phyloP scores from a whole-genome alignment of 2,329 filamentous ascomycete species.

The Meredithiella fracta region DNA sequence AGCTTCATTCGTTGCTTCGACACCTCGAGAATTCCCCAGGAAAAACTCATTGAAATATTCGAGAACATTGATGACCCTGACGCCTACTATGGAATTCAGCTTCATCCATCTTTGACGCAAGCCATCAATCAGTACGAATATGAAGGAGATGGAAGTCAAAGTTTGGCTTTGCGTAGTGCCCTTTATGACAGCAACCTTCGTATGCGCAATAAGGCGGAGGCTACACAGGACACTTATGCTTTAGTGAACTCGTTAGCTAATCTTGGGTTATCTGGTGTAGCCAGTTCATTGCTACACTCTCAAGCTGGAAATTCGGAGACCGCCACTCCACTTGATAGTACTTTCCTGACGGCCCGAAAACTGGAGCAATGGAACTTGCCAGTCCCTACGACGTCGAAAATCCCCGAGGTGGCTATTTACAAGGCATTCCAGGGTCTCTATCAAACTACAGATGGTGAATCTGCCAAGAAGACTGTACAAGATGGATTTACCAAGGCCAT shows the following conservation, averaged over 20 bases:
- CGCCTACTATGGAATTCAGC: slow-evolving; percentile 80
- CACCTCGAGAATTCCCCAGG: slow-evolving; percentile 20
- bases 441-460: slow-evolving; percentile 39
- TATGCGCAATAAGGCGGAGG: slow-evolving; percentile 32
- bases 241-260: slow-evolving; percentile 62
- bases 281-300: slow-evolving; percentile 61
- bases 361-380: slow-evolving; percentile 88
- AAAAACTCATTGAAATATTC: slow-evolving; percentile 61
- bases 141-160: slow-evolving; percentile 74
- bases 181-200: slow-evolving; percentile 76
- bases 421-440: slow-evolving; percentile 66
- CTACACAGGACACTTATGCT: slow-evolving; percentile 45
- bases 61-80: slow-evolving; percentile 91
- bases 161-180: slow-evolving; percentile 76
- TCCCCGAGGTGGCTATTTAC: slow-evolving; percentile 56
- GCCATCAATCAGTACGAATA: slow-evolving; percentile 75
- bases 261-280: slow-evolving; percentile 72
- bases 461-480: slow-evolving; percentile 43
- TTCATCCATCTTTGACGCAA: slow-evolving; percentile 53
- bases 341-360: slow-evolving; percentile 63
- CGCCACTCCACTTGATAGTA: slow-evolving; percentile 45
- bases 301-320: slow-evolving; percentile 41
- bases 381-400: slow-evolving; percentile 44
- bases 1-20: slow-evolving; percentile 47
- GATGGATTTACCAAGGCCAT: slow-evolving; percentile 46